Base-by-base conservation (phyloP, 2,329 filamentous ascomycete genomes). In the Sclerotinia glacialis region DNA sequence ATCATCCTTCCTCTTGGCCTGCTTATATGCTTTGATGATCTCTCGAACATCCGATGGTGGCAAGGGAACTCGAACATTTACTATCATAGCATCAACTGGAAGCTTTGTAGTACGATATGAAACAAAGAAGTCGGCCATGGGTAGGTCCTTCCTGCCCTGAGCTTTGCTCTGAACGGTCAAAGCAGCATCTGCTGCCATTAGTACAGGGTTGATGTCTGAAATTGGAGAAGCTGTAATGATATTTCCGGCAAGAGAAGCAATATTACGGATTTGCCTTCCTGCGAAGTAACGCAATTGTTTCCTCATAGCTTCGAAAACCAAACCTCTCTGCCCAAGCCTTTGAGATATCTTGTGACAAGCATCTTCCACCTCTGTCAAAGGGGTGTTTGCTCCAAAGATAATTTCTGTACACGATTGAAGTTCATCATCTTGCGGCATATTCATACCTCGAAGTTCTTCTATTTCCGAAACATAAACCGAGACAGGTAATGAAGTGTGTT, bases 211-310 rank as follows among this genome's bases (percentile, higher is more conserved):
- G 58, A 98, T 80, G 79, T 98, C 94, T 0, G 93, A 97, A 56
- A 98, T 98, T 0, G 94, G 94, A 28, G 92, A 97, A 0, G 94
- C 94, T 0, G 94, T 98, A 1, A 90, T 93, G 34, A 98, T 79
- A 74, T 98, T 98, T 49, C 94, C 94, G 0, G 94, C 94, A 0
- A 93, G 93, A 0, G 94, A 97, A 40, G 93, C 94, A 18, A 97
- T 93, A 73, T 98, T 98, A 71, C 94, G 86, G 74, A 98, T 98
- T 75, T 98, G 94, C 58, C 94, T 83, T 52, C 94, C 94, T 63
- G 94, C 94, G 78, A 98, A 97, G 77, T 94, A 97, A 71, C 89
- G 89, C 65, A 98, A 86, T 77, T 97, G 94, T 77, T 97, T 97
- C 75, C 93, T 83, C 0, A 67, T 93, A 0, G 91, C 92, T 23